A percentile compares a stretch with the other conserved stretches of the same genome.
phyloP scores from a whole-genome alignment of 768 basidiomycete genomes.

The Mycena filopes region DNA sequence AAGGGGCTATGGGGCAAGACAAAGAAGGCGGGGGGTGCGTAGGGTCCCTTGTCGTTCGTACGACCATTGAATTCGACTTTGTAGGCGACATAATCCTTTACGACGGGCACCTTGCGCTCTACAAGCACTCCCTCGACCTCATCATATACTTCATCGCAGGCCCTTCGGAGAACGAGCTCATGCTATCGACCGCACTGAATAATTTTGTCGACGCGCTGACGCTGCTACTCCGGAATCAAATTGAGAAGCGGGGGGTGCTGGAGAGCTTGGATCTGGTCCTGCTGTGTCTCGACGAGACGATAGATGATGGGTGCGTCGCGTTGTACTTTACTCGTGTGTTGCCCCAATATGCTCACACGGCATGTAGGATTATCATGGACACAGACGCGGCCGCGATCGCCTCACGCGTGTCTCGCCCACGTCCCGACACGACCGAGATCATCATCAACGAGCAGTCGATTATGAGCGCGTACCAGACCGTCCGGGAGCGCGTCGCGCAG shows the following conservation, averaged over 20 bases:
- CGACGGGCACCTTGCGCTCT: conserved; percentile 90
- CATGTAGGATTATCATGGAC: conserved; percentile 89
- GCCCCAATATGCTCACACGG: neutral
- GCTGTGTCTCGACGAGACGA: conserved; percentile 94
- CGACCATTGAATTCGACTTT: neutral
- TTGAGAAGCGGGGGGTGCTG: conserved; percentile 94
- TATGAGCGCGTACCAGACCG: conserved; percentile 91
- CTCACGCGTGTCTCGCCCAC: conserved; percentile 90
- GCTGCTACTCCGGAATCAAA: conserved; percentile 87
- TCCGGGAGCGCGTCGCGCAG: conserved; percentile 87
- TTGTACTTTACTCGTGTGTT: neutral
- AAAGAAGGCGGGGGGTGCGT: conserved; percentile 88
- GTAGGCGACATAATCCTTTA: conserved; percentile 94
- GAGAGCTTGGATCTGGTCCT: conserved; percentile 95
- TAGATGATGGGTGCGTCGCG: conserved; percentile 91
- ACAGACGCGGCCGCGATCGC: conserved; percentile 97
- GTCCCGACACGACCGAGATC: conserved; percentile 94
- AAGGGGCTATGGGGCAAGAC: conserved; percentile 97
- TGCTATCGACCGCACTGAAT: conserved; percentile 87
- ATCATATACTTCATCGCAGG: conserved; percentile 94
- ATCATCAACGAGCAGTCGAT: conserved; percentile 99
- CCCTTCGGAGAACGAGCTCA: conserved; percentile 92
- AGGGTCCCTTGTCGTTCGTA: conserved; percentile 9
- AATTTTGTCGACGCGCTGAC: conserved; percentile 89
- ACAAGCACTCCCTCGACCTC: conserved; percentile 95